Evolutionary conservation across 2,329 filamentous ascomycete species (phyloP).

Genomic region (Fusarium ambrosium): DNA sequence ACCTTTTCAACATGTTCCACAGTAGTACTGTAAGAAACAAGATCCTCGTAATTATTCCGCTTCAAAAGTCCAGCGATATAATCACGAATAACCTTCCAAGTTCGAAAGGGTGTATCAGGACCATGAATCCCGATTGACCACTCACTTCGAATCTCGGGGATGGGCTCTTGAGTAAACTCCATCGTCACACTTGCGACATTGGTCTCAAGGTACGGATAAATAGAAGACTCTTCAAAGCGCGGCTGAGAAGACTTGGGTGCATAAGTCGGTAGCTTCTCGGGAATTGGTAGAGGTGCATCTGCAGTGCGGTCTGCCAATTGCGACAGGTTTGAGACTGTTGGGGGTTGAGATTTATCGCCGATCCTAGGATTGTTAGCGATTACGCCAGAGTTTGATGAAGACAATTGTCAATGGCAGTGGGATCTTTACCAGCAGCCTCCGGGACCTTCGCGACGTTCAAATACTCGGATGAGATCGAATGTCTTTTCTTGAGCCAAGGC

Average conservation of each 20-base stretch:
- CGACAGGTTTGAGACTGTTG: slow-evolving; percentile 59
- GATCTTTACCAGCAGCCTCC: slow-evolving; percentile 71
- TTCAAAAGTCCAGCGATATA: slow-evolving; percentile 68
- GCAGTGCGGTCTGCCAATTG: slow-evolving; percentile 63
- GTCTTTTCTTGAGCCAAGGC: slow-evolving; percentile 69
- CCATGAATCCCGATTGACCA: slow-evolving; percentile 61
- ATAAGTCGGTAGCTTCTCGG: slow-evolving; percentile 61
- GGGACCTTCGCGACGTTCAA: slow-evolving; percentile 70
- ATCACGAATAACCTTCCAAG: slow-evolving; percentile 68
- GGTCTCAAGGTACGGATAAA: slow-evolving; percentile 75
- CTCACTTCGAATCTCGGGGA: slow-evolving; percentile 56
- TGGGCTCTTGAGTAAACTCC: slow-evolving; percentile 70
- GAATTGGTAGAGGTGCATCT: slow-evolving; percentile 63
- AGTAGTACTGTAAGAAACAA: slow-evolving; percentile 69
- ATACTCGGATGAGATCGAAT: slow-evolving; percentile 72
- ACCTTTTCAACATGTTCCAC: slow-evolving; percentile 70
- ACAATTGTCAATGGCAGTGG: background rate
- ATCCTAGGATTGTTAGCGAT: slow-evolving; percentile 54
- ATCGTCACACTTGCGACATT: slow-evolving; percentile 72
- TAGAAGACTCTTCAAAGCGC: slow-evolving; percentile 69
- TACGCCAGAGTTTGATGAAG: background rate
- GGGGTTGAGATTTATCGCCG: slow-evolving; percentile 54
- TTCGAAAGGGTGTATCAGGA: slow-evolving; percentile 70
- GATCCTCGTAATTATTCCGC: slow-evolving; percentile 65
- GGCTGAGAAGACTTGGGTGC: slow-evolving; percentile 58